Base-by-base conservation (phyloP, 768 basidiomycete genomes). In the Boletus edulis region DNA sequence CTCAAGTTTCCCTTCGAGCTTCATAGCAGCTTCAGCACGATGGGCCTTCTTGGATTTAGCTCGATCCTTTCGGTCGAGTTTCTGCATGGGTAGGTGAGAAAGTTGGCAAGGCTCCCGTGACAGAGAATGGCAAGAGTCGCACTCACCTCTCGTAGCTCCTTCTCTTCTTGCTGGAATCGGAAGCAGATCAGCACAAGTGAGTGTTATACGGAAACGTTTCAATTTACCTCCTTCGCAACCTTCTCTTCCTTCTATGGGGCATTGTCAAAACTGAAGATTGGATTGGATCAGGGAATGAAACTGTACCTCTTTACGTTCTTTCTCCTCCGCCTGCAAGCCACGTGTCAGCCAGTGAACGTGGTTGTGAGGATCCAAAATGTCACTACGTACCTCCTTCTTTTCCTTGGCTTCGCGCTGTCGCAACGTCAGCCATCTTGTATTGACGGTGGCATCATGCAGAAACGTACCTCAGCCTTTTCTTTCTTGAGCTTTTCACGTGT, bases 401-500 rank as follows among this genome's bases (percentile, higher is more conserved):
- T 91, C 89, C 68, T 86, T 87, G 24, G 88, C 87, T 66, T 91
- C 90, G 47, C 83, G 84, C 88, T 92, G 66, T 38, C 20, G n/a
- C 46, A 32, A 56, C 34, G 50, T 64, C 48, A 62, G 31, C 44
- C 51, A 20, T 46, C 34, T 5, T 6, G 10, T 4, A 22, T 42
- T 10, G 48, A 49, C 34, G 18, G 9, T 17, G 8, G 12, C 31
- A 12, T 18, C 20, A 13, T 29, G 46, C 10, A 44, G 9, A 38
- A 24, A 53, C 72, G 48, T 56, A 81, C 80, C 76, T 81, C 81
- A 27, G 81, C 81, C 53, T 82, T 82, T 75, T 93, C 90, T 68
- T 85, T 87, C 82, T 91, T 90, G 52, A 93, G 75, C 71, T 88
- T 91, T 67, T 87, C 91, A 55, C 88, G 82, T 22, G 83, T 90